Evolutionary conservation across 1,139 yeast genomes (phyloP).

Genomic region (Starmera stellimalicola): DNA sequence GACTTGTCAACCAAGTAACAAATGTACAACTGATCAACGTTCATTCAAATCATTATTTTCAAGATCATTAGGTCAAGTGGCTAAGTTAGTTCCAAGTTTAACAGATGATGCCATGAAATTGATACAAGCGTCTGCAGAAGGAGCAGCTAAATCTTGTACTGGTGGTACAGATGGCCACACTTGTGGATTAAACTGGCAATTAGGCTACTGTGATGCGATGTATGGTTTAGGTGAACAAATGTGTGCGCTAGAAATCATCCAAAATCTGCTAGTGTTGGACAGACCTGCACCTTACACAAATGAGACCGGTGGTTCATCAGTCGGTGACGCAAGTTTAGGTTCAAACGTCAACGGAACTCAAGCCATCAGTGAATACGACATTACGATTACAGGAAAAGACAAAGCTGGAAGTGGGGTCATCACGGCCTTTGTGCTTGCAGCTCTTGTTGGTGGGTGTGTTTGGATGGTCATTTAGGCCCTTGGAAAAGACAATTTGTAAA

Average conservation of each 20-base stretch:
- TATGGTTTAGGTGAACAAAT: conserved; percentile 89
- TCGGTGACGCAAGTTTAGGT: conserved; percentile 36
- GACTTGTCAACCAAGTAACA: conserved; percentile 36
- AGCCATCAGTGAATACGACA: conserved; percentile 27
- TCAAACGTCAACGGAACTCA: conserved; percentile 22
- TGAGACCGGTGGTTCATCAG: conserved; percentile 38
- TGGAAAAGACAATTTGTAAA: neutral
- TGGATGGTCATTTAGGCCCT: conserved; percentile 46
- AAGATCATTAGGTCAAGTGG: conserved; percentile 44
- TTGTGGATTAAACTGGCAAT: conserved; percentile 61
- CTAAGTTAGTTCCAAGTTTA: conserved; percentile 39
- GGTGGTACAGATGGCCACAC: conserved; percentile 75
- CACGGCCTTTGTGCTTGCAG: conserved; percentile 62
- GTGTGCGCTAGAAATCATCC: conserved; percentile 66
- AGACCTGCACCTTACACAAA: conserved; percentile 33
- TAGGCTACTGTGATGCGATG: conserved; percentile 52
- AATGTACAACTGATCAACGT: conserved; percentile 56
- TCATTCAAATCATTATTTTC: conserved; percentile 52
- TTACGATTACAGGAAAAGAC: conserved; percentile 50
- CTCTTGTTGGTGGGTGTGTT: conserved; percentile 51
- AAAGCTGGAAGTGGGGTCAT: conserved; percentile 81
- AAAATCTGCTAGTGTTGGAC: conserved; percentile 29
- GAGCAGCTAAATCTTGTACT: conserved; percentile 61
- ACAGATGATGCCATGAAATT: conserved; percentile 29
- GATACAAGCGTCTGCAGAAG: conserved; percentile 42